phyloP scores from a whole-genome alignment of 805 yeast genomes.

The Yarrowia sp. region DNA sequence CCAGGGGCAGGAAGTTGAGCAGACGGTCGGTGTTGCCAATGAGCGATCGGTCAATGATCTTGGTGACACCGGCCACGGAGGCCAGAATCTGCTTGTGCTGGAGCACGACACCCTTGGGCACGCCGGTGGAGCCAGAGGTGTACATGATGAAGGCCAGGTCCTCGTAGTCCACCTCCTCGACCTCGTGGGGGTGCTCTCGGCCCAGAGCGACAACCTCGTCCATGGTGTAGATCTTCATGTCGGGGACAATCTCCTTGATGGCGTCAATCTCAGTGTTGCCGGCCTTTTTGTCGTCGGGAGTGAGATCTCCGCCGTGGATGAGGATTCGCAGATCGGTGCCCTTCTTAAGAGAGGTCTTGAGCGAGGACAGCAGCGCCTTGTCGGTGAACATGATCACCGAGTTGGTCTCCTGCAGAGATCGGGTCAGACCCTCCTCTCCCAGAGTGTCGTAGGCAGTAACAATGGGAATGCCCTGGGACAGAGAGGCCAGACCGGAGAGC shows the following conservation, averaged over 20 bases:
- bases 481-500: slow-evolving; percentile 81
- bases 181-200: slow-evolving; percentile 54
- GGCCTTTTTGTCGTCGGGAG: slow-evolving; percentile 64
- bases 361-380: slow-evolving; percentile 68
- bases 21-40: slow-evolving; percentile 70
- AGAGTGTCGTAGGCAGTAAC: slow-evolving; percentile 97
- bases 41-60: slow-evolving; percentile 60
- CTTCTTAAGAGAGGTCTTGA: slow-evolving; percentile 73
- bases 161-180: slow-evolving; percentile 60
- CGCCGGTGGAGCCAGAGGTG: slow-evolving; percentile 86
- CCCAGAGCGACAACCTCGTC: slow-evolving; percentile 75
- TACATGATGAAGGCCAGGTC: slow-evolving; percentile 81
- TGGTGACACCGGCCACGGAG: slow-evolving; percentile 83
- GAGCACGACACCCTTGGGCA: slow-evolving; percentile 83
- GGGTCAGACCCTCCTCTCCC: slow-evolving; percentile 82
- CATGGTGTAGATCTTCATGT: slow-evolving; percentile 68
- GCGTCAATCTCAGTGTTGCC: slow-evolving; percentile 61
- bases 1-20: slow-evolving; percentile 90
- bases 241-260: slow-evolving; percentile 74
- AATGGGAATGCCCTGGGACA: slow-evolving; percentile 78
- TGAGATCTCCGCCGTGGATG: slow-evolving; percentile 68
- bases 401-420: slow-evolving; percentile 82
- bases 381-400: slow-evolving; percentile 85
- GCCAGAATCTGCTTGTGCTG: slow-evolving; percentile 74
- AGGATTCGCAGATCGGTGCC: slow-evolving; percentile 69